These are phyloP conservation scores for Trichoderma sp. DNA, from an alignment of 2,329 filamentous ascomycete species.

Conservation along the genomic window DNA sequence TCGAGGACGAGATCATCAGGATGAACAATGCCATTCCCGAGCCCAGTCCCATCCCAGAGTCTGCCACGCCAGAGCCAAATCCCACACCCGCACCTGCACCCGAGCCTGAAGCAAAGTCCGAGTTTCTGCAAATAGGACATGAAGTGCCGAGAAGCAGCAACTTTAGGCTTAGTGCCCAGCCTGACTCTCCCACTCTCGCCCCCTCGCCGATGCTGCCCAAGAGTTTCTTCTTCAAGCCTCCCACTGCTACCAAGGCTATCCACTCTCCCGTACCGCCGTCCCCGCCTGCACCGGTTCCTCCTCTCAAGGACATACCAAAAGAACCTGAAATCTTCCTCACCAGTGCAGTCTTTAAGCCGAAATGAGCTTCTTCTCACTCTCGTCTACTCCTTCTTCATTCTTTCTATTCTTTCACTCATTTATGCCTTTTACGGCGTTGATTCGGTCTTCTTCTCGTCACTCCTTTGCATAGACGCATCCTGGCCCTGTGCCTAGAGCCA, in stretches of 20 bases:
- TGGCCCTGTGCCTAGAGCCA: not conserved
- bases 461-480: constrained; percentile 10
- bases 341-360: constrained; percentile 52
- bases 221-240: not conserved
- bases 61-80: not conserved
- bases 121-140: constrained; percentile 38
- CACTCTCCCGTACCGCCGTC: constrained; percentile 27
- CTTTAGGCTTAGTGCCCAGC: constrained; percentile 47
- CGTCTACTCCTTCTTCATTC: not conserved
- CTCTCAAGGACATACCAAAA: constrained; percentile 33
- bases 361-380: constrained; percentile 11
- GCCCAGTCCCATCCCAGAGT: not conserved
- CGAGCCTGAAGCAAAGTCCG: constrained; percentile 21
- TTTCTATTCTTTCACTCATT: not conserved
- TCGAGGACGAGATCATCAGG: constrained; percentile 52
- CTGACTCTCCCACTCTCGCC: constrained; percentile 27
- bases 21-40: constrained; percentile 34
- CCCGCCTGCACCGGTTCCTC: constrained; percentile 40
- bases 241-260: not conserved
- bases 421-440: not conserved
- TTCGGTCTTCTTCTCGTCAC: not conserved
- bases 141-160: constrained; percentile 56
- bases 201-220: not conserved
- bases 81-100: constrained; percentile 16
- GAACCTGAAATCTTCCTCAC: constrained; percentile 46